Conservation (phyloP, 2,329 filamentous ascomycete species). For the Colletotrichum cereale region DNA sequence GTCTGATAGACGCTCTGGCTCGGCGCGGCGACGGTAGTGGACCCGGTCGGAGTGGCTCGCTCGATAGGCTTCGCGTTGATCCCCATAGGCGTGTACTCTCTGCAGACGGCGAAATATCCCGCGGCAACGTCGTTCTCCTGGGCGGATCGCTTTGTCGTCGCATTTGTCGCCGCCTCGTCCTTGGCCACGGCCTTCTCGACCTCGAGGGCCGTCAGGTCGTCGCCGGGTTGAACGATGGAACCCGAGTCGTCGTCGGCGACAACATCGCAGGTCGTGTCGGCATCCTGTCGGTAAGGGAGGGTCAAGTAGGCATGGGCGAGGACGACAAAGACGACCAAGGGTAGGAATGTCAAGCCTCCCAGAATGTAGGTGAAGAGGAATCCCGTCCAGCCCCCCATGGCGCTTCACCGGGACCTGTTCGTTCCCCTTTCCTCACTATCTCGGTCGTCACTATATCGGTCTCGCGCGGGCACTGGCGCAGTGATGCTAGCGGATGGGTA, state of each 20-base stretch:
- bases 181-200: slow-evolving; percentile 67
- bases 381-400: slow-evolving; percentile 64
- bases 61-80: slow-evolving; percentile 95
- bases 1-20: slow-evolving; percentile 97
- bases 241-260: slow-evolving; percentile 48
- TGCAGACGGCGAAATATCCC: slow-evolving; percentile 94
- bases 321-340: slow-evolving; percentile 73
- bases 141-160: slow-evolving; percentile 59
- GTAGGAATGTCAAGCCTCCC: slow-evolving; percentile 89
- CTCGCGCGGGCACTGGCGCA: slow-evolving; percentile 28
- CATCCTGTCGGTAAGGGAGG: slow-evolving; percentile 67
- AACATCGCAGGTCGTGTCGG: slow-evolving; percentile 47
- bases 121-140: slow-evolving; percentile 84
- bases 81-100: slow-evolving; percentile 91
- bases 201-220: slow-evolving; percentile 75
- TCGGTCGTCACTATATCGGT: slow-evolving; percentile 16
- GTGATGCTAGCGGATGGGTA: slow-evolving; percentile 31
- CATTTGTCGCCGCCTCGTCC: slow-evolving; percentile 61
- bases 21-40: slow-evolving; percentile 78
- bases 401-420: slow-evolving; percentile 23
- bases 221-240: slow-evolving; percentile 67
- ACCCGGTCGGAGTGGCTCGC: slow-evolving; percentile 82
- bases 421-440: slow-evolving; percentile 4
- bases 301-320: slow-evolving; percentile 77
- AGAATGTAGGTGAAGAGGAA: slow-evolving; percentile 84